phyloP scores from a whole-genome alignment of 2,329 filamentous ascomycete species.

The Meredithiella fracta region DNA sequence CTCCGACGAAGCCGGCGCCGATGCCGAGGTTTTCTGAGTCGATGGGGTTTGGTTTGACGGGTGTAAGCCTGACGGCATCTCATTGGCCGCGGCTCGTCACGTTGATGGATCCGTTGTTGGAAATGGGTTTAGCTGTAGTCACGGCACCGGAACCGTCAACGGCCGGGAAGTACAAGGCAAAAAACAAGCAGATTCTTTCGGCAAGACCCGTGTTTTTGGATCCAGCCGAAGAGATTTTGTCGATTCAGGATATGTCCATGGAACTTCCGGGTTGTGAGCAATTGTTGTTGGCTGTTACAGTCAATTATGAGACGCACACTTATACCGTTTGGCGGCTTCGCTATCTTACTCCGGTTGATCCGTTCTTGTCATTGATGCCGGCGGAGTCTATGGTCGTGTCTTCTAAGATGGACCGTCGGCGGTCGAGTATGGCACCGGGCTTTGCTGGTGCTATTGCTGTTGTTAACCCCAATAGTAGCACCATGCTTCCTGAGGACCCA shows the following conservation, averaged over 20 bases:
- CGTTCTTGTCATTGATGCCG: conserved; percentile 22
- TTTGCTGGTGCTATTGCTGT: conserved; percentile 3
- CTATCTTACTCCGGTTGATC: conserved; percentile 54
- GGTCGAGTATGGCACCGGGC: conserved; percentile 50
- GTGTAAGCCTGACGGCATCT: conserved; percentile 36
- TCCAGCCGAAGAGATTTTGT: conserved; percentile 65
- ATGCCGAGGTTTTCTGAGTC: conserved; percentile 37
- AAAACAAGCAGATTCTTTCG: conserved; percentile 15
- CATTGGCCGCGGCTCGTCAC: conserved; percentile 65
- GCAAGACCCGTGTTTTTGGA: conserved; percentile 42
- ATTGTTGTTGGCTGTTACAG: conserved; percentile 62
- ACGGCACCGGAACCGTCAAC: conserved; percentile 32
- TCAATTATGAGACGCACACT: conserved; percentile 57
- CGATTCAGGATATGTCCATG: conserved; percentile 55
- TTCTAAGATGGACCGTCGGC: conserved; percentile 32
- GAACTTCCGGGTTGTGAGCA: conserved; percentile 26
- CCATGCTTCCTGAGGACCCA: conserved; percentile 41
- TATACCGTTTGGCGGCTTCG: conserved; percentile 75
- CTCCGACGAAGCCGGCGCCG: conserved; percentile 37
- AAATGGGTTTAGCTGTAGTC: conserved; percentile 63
- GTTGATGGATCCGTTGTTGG: conserved; percentile 69
- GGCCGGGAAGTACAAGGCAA: conserved; percentile 16
- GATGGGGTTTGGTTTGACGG: conserved; percentile 37
- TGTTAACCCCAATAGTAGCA: conserved; percentile 22
- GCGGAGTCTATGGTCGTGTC: conserved; percentile 18